A percentile compares a stretch with the other conserved stretches of the same genome.
Evolutionary conservation across 768 basidiomycete species (phyloP).

Genomic region (Rhodotorula graminis): DNA sequence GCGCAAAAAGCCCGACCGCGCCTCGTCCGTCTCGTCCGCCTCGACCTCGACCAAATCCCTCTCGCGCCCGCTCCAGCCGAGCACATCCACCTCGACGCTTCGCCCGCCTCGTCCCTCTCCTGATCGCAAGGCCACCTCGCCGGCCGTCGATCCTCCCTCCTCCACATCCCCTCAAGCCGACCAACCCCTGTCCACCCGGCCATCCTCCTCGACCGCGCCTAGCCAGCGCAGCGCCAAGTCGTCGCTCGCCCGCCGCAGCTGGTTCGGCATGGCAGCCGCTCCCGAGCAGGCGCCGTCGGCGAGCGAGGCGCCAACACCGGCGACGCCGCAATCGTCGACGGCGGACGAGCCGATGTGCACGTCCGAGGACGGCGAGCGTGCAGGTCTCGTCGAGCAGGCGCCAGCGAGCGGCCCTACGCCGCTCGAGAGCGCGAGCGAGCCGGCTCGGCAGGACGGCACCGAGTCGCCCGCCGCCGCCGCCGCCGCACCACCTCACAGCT

Average conservation of each 20-base stretch:
- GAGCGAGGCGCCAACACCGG: too few relatives aligned
- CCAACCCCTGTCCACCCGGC: neutral
- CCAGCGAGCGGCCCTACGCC: too few relatives aligned
- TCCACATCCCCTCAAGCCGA: neutral
- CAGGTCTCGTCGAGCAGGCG: too few relatives aligned
- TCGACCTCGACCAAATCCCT: conserved; percentile 3
- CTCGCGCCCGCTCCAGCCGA: neutral
- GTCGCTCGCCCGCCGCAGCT: neutral
- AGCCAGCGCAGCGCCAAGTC: neutral
- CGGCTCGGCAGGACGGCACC: too few relatives aligned
- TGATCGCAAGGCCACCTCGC: neutral
- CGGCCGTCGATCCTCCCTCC: neutral
- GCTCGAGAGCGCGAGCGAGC: neutral
- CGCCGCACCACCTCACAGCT: neutral
- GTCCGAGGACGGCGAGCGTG: neutral
- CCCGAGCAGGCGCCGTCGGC: too few relatives aligned
- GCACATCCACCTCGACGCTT: neutral
- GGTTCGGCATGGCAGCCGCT: neutral
- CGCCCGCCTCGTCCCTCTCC: neutral
- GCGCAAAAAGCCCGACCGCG: conserved; percentile 1
- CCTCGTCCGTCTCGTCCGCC: neutral
- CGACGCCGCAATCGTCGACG: too few relatives aligned
- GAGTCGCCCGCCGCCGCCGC: neutral
- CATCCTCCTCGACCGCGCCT: neutral
- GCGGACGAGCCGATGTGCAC: neutral